These are phyloP conservation scores for Rosa persica DNA, from an alignment of 306 rosid species.

Conservation along the genomic window DNA sequence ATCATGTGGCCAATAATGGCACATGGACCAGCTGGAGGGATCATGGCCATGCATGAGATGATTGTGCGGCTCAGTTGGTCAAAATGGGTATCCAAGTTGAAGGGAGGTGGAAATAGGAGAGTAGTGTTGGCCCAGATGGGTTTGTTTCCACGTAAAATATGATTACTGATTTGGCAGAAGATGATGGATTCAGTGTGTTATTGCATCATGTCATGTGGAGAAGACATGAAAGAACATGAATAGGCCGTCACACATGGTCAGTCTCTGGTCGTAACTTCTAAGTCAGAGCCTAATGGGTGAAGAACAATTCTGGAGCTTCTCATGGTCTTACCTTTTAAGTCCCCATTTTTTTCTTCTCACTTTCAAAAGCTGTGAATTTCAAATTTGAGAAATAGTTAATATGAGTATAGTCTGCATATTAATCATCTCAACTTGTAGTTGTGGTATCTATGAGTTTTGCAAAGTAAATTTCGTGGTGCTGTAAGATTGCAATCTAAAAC, in stretches of 20 bases:
- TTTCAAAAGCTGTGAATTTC: not conserved
- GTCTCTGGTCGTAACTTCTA: not conserved
- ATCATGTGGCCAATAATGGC: constrained; percentile 29
- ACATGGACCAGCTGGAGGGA: constrained; percentile 49
- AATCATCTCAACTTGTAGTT: not conserved
- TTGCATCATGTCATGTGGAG: constrained; percentile 39
- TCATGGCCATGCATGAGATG: not conserved
- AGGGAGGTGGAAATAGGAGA: not conserved
- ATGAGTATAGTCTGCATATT: not conserved
- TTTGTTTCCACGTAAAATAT: constrained; percentile 10
- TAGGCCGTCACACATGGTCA: constrained; percentile 44
- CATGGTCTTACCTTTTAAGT: not conserved
- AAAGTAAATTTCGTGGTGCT: not conserved
- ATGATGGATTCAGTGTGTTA: not conserved
- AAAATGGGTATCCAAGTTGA: not conserved
- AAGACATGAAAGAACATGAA: constrained; percentile 16
- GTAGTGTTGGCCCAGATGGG: not conserved
- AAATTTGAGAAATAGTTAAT: not conserved
- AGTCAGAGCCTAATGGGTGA: not conserved
- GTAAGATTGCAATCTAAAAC: not conserved
- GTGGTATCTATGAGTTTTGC: not conserved
- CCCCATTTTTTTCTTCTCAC: not conserved
- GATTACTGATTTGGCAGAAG: not conserved
- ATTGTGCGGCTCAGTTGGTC: not conserved
- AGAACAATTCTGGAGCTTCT: not conserved